These are phyloP conservation scores for Fusarium oxysporum DNA, from an alignment of 2,329 filamentous ascomycete species.

Conservation along the genomic window DNA sequence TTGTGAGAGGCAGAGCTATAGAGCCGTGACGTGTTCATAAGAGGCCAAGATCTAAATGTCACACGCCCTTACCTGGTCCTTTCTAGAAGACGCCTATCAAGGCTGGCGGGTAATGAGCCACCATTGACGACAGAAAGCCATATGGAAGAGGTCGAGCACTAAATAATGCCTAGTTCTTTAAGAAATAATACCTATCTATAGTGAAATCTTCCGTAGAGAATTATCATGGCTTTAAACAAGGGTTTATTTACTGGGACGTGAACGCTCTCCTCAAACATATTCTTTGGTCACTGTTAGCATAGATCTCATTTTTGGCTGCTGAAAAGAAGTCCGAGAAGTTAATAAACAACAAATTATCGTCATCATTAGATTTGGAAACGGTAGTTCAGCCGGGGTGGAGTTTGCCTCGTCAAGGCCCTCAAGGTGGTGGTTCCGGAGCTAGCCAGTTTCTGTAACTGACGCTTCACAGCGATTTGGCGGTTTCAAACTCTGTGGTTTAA, in stretches of 20 bases:
- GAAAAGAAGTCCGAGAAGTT: too few species aligned
- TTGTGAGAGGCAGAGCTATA: not conserved
- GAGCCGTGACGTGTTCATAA: too few species aligned
- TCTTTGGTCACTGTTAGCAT: too few species aligned
- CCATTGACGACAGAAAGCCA: not conserved
- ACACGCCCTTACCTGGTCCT: not conserved
- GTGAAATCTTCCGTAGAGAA: not conserved
- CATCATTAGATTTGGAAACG: too few species aligned
- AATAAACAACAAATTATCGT: not conserved
- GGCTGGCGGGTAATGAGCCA: not conserved
- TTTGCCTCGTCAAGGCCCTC: not conserved
- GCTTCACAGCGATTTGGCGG: not conserved
- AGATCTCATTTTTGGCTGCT: too few species aligned
- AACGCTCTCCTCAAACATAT: too few species aligned
- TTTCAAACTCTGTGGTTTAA: not conserved
- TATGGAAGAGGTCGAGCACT: not conserved
- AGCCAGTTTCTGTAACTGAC: not conserved
- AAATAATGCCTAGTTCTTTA: not conserved
- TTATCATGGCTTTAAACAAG: not conserved
- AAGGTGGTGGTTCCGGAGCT: not conserved
- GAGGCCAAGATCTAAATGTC: not conserved
- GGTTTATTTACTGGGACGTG: not conserved
- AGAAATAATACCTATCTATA: not conserved
- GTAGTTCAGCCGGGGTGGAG: not conserved
- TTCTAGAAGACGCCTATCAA: not conserved